Percentiles rank a stretch among this genome's conserved stretches.
Conservation (phyloP, 1,284 basidiomycete genomes). For the Irpex sp. region DNA sequence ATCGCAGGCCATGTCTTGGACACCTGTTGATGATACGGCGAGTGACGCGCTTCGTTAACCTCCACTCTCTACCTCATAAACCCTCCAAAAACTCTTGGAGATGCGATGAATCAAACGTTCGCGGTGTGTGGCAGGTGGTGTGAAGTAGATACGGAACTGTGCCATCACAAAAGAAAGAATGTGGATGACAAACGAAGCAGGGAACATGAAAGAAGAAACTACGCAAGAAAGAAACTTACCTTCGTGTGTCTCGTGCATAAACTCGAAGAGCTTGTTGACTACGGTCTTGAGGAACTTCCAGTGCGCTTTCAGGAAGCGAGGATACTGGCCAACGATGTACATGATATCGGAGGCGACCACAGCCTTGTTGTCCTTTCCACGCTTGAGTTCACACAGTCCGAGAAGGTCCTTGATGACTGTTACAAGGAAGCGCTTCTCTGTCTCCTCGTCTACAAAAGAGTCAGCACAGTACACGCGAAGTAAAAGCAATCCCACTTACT, state of each 20-base stretch:
- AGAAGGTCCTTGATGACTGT: slow-evolving; percentile 99
- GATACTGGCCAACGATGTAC: slow-evolving; percentile 99
- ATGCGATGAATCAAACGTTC: not conserved
- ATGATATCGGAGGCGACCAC: slow-evolving; percentile 99
- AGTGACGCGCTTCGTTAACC: slow-evolving; percentile 10
- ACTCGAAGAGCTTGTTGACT: slow-evolving; percentile 99
- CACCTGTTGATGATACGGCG: slow-evolving; percentile 49
- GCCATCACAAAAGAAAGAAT: not conserved
- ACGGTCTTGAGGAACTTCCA: slow-evolving; percentile 99
- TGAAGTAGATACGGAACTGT: not conserved
- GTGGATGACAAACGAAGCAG: slow-evolving; percentile 9
- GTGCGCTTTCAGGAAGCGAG: slow-evolving; percentile 98
- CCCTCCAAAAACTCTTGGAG: not conserved
- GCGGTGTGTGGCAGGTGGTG: not conserved
- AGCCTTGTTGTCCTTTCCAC: slow-evolving; percentile 99
- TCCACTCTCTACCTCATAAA: not conserved
- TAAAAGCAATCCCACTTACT: slow-evolving; percentile 52
- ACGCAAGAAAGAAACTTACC: slow-evolving; percentile 41
- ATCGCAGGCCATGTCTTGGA: slow-evolving; percentile 99
- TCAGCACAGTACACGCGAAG: slow-evolving; percentile 9
- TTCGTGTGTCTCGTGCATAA: slow-evolving; percentile 99
- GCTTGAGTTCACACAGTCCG: slow-evolving; percentile 96
- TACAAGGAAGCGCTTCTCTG: slow-evolving; percentile 98
- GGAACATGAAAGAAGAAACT: slow-evolving; percentile 1
- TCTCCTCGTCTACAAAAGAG: slow-evolving; percentile 81